Evolutionary conservation across 202 grass and related monocot species (phyloP), one percentile per base, ranked within the genome.

Genomic region (Musa balbisiana): DNA sequence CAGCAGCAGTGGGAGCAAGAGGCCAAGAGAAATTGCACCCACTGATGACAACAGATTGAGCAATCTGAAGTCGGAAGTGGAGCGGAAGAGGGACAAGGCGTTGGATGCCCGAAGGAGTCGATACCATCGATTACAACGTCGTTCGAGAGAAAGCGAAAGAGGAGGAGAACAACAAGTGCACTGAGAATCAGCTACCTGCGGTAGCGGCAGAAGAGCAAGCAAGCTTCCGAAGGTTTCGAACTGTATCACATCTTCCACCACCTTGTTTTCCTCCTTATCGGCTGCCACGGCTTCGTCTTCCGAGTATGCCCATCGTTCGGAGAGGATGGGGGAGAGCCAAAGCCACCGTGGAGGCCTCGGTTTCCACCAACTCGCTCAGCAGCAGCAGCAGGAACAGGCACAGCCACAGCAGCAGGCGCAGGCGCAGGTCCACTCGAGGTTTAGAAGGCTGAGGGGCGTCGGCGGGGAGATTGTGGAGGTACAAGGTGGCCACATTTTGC

Each of bases 281-380:
- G 55, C 68, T 49, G 78, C 78, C 78, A 72, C 89, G 80, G 76
- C 86, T 70, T 81, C 82, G 17, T 83, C 86, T 27, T 80, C 89
- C 65, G 91, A 95, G 82, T 92, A 99, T 93, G 91, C 86, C 75
- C 84, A 80, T 79, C 86, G 87, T 67, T 80, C 87, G 56, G 83
- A 84, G 82, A 73, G 71, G 50, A 73, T 73, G 71, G 52, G 23
- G 4, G 51, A 53, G n/a, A 52, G 52, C 11, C 71, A 55, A 23
- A 25, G 51, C 13, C 23, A 26, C 51, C 89, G 81, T 16, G 66
- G 66, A 83, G 86, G 82, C 72, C 87, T 89, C 71, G 72, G 81
- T 78, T 88, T 89, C 23, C 83, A 88, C 2, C 83, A 80, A 62
- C 79, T 86, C 72, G 73, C 58, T 2, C 89, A 88, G 26, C 84